phyloP scores from a whole-genome alignment of 768 basidiomycete genomes.

The Boletus bicolor region DNA sequence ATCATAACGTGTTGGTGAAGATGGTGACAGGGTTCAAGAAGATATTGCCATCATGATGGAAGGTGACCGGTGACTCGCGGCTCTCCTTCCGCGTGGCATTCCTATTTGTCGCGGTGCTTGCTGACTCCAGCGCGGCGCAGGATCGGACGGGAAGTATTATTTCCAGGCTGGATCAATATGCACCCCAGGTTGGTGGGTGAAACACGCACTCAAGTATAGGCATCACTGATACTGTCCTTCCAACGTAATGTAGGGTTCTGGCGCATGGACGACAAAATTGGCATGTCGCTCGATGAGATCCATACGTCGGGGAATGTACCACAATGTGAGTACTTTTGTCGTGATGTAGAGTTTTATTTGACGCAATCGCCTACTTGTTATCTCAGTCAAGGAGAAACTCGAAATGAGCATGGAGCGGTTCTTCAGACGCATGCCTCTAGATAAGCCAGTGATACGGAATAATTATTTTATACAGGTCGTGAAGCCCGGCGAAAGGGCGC shows the following conservation, averaged over 20 bases:
- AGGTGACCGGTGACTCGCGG: conserved; percentile 37
- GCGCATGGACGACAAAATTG: conserved; percentile 76
- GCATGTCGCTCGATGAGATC: conserved; percentile 67
- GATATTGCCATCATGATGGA: conserved; percentile 61
- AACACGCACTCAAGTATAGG: background rate
- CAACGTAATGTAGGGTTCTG: conserved; percentile 54
- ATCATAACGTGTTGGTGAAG: conserved; percentile 5
- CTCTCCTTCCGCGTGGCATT: conserved; percentile 3
- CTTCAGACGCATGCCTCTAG: conserved; percentile 61
- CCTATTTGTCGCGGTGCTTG: conserved; percentile 15
- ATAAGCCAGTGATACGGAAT: conserved; percentile 69
- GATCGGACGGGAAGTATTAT: conserved; percentile 66
- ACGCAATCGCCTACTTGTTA: conserved; percentile 4
- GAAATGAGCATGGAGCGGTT: conserved; percentile 65
- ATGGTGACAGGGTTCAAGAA: conserved; percentile 46
- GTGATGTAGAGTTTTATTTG: background rate
- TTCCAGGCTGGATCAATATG: conserved; percentile 72
- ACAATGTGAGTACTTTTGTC: conserved; percentile 47
- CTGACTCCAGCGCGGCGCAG: conserved; percentile 34
- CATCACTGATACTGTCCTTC: background rate
- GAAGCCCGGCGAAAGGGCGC: conserved; percentile 15
- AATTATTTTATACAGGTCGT: conserved; percentile 57
- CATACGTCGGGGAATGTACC: conserved; percentile 70
- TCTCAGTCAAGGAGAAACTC: conserved; percentile 56
- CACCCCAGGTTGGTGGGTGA: conserved; percentile 47